Evolutionary conservation across 345 rosid genomes (phyloP).

Genomic region (Populus simonii): DNA sequence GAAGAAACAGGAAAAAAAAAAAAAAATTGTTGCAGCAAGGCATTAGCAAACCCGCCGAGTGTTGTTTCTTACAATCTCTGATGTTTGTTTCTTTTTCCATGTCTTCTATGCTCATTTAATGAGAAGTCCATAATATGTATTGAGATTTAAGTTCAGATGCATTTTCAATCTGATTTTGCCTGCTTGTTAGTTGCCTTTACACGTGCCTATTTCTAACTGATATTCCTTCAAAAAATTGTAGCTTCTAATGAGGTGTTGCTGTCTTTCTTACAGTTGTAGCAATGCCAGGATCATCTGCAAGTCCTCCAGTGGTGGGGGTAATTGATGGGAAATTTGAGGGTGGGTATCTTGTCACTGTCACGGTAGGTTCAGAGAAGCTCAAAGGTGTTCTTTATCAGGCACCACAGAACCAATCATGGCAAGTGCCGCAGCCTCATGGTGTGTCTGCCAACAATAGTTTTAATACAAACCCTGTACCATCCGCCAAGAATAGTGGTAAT

Average conservation of each 20-base stretch:
- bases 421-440: conserved; percentile 27
- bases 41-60: not conserved
- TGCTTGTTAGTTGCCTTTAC: not conserved
- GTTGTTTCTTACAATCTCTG: not conserved
- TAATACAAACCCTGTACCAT: conserved; percentile 16
- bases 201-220: not conserved
- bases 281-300: conserved; percentile 35
- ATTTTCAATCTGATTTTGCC: not conserved
- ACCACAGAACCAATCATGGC: conserved; percentile 37
- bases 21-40: not conserved
- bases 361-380: conserved; percentile 69
- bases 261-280: conserved; percentile 17
- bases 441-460: conserved; percentile 27
- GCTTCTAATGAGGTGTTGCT: not conserved
- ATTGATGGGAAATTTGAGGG: conserved; percentile 90
- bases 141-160: not conserved
- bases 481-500: conserved; percentile 26
- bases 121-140: not conserved
- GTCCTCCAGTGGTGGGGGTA: conserved; percentile 62
- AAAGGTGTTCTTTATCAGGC: conserved; percentile 79
- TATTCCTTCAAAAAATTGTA: not conserved
- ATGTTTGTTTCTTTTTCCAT: not conserved
- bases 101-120: not conserved
- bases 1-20: not conserved
- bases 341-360: conserved; percentile 85